Base-by-base conservation (phyloP, 148 eudicot genomes). In the Euryodendron excelsum region DNA sequence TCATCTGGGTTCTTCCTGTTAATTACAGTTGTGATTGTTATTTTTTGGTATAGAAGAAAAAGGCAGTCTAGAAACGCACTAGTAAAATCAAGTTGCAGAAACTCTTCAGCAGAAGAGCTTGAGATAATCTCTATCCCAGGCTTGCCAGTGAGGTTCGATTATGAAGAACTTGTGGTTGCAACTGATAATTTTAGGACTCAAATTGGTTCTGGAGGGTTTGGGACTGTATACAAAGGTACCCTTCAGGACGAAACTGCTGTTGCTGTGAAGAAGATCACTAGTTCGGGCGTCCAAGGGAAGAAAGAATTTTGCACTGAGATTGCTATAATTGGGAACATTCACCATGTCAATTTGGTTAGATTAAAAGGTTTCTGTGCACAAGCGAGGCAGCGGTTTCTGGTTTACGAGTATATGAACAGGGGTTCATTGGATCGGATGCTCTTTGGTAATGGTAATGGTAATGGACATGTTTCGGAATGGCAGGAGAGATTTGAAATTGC, bases 341-440 rank as follows among this genome's bases (percentile, higher is more conserved):
- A 88, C 81, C 97, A 93, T 82, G 84, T 88, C 48, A 91, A 93
- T 78, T 73, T 93, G 75, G 97, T 93, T 34, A 88, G 82, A 76
- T 75, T 93, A 44, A 89, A 81, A 82, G 97, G 97, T 39, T 93
- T 79, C 62, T 93, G 95, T 73, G 88, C 89, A 67, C 85, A 89
- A 64, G 87, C 84, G 30, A 82, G 84, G 39, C 81, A 89, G 61
- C 80, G 91, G 53, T 82, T 93, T 18, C 80, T 91, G 79, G 93
- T 93, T 65, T 93, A 89, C 36, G 97, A 93, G 88, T 93, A 88
- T 79, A 93, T 93, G 94, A 89, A 86, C 78, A 90, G 87, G 21
- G 89, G 97, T 5, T 93, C 97, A 25, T 83, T 92, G 77, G 97
- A 92, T 31, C 80, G 78, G 3, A 80, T 84, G 60, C 87, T 92